These are phyloP conservation scores for Oldenlandia corymbosa DNA, from an alignment of 257 asterid species.

Conservation along the genomic window DNA sequence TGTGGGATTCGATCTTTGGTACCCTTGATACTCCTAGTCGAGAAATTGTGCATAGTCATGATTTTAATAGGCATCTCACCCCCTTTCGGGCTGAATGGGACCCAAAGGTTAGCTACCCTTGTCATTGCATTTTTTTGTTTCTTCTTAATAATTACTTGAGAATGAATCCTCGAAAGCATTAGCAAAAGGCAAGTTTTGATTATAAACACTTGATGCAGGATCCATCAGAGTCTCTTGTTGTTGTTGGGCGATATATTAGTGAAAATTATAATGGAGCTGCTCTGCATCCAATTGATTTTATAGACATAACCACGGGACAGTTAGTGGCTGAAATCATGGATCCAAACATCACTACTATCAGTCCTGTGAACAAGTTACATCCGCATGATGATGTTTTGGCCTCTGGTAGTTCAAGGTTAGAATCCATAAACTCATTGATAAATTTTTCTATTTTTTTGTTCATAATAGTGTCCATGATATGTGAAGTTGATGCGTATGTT, in stretches of 20 bases:
- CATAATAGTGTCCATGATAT: too few species aligned
- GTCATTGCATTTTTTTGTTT: conserved; percentile 10
- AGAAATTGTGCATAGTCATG: conserved; percentile 95
- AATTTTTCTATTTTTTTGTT: conserved; percentile 9
- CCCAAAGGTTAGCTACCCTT: conserved; percentile 54
- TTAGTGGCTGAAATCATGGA: conserved; percentile 87
- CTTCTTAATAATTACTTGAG: background rate
- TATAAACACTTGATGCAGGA: conserved; percentile 49
- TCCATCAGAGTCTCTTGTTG: conserved; percentile 77
- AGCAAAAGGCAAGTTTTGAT: background rate
- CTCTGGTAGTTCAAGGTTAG: conserved; percentile 92
- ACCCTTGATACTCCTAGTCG: conserved; percentile 80
- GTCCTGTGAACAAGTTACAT: conserved; percentile 93
- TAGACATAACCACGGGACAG: conserved; percentile 77
- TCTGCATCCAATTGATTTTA: conserved; percentile 89
- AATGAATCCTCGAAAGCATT: background rate
- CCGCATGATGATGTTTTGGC: conserved; percentile 92
- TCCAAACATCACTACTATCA: conserved; percentile 87
- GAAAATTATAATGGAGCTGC: conserved; percentile 88
- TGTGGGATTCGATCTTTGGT: conserved; percentile 96
- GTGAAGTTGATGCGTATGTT: background rate
- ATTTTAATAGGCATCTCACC: conserved; percentile 86
- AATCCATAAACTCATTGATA: conserved; percentile 1
- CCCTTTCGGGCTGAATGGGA: conserved; percentile 98
- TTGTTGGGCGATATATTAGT: conserved; percentile 91